Evolutionary conservation across 2,329 filamentous ascomycete species (phyloP), one percentile per base, ranked within the genome.

Genomic region (Paracoccidioides brasiliensis): DNA sequence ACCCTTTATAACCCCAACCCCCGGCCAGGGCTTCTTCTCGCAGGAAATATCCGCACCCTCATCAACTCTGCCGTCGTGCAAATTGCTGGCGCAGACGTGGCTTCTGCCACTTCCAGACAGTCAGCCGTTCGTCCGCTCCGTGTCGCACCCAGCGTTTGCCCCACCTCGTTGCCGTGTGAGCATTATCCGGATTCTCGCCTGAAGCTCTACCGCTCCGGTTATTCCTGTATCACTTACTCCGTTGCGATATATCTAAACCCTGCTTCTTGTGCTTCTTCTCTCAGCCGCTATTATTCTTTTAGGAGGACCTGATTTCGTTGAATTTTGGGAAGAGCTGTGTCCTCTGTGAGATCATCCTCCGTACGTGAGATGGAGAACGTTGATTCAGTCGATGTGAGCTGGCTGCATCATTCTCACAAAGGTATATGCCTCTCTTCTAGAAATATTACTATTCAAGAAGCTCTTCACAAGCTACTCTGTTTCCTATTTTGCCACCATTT

Each of bases 391-490:
- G 89, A 95, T 72, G 88, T 94, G 67, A 90, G 86, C 72, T 95
- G 89, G 89, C 86, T 94, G 76, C 86, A 93, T 72, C 86, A 87
- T 67, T 82, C 85, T 63, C 82, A 84, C 60, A 90, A 86, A 85
- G 88, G 89, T 88, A 78, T 72, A 5, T 14, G 4, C 15, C 50
- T 46, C 28, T 41, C 10, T 52, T 33, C 38, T 28, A 42, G 22
- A 33, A 5, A n/a, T 30, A 14, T 28, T 15, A n/a, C 14, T 51
- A 28, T 30, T 14, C 6, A 22, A 5, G 55, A 45, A 44, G 12
- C 22, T 42, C 9, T 12, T 40, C 15, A 15, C 28, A 6, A 12
- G 10, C 30, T 43, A 10, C 22, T n/a, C 8, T 48, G 15, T 37
- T 9, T 35, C 6, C 14, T 37, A 14, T 48, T 8, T 46, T 48